Evolutionary conservation across 352 stramenopile species (phyloP).

Genomic region (Phytophthora sojae): DNA sequence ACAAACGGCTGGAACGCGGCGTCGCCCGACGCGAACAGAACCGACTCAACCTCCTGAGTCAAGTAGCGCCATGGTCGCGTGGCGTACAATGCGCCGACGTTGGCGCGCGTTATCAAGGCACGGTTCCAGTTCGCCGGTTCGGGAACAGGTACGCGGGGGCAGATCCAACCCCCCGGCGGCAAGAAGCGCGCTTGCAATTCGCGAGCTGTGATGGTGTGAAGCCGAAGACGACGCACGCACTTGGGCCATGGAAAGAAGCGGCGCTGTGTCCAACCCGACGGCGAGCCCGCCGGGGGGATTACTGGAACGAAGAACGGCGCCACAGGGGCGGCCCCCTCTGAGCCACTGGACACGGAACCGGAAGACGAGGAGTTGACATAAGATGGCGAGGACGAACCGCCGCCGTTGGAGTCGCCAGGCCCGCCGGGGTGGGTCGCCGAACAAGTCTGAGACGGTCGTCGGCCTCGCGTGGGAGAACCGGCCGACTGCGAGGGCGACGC

Average conservation of each 20-base stretch:
- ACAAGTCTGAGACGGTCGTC: too few species aligned
- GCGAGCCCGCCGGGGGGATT: neutral
- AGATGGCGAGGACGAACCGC: neutral
- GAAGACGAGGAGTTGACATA: neutral
- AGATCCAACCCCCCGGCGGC: neutral
- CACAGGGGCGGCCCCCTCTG: neutral
- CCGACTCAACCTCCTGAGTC: neutral
- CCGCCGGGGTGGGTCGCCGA: too few species aligned
- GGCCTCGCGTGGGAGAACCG: too few species aligned
- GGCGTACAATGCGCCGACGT: conserved; percentile 7
- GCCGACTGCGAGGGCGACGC: too few species aligned
- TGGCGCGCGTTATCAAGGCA: too few species aligned
- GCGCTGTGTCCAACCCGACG: neutral
- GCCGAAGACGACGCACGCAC: neutral
- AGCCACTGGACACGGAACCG: neutral
- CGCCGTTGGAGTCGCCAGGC: neutral
- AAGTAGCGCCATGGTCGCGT: conserved; percentile 4
- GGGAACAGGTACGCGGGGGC: neutral
- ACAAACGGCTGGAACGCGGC: neutral
- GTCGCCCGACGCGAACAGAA: neutral
- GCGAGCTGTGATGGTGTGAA: neutral
- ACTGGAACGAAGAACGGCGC: neutral
- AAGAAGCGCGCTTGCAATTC: neutral
- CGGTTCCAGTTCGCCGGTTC: too few species aligned
- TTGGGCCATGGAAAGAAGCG: neutral